Conservation (phyloP, 176 grass and related monocot species). For the Rhynchospora pubera region DNA sequence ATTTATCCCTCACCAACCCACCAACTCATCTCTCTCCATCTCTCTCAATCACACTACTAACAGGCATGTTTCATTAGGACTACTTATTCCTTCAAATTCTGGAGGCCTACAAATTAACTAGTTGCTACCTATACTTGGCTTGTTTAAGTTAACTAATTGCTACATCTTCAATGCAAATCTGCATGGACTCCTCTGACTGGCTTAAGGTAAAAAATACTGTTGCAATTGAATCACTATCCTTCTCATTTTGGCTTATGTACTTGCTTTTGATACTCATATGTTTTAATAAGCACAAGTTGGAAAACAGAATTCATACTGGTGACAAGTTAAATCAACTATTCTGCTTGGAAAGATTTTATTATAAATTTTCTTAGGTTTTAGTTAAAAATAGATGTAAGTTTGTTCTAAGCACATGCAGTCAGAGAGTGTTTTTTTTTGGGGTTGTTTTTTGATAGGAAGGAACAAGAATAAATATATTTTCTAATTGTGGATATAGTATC, state of each 20-base stretch:
- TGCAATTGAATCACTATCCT: not conserved
- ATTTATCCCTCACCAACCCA: not conserved
- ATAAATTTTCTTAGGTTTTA: not conserved
- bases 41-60: constrained; percentile 2
- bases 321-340: not conserved
- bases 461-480: not conserved
- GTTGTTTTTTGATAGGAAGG: not conserved
- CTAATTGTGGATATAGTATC: not conserved
- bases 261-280: not conserved
- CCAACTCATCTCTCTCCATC: not conserved
- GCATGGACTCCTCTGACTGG: constrained; percentile 78
- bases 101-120: not conserved
- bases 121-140: no score
- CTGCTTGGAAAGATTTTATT: not conserved
- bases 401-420: no score
- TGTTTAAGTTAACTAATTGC: constrained; percentile 40
- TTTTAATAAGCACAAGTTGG: not conserved
- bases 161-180: constrained; percentile 63
- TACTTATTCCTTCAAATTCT: no score
- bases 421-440: not conserved
- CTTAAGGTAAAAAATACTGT: constrained; percentile 48
- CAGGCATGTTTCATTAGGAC: not conserved
- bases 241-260: not conserved
- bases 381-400: not conserved
- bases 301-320: not conserved